phyloP scores from a whole-genome alignment of 176 grass and related monocot species.

The Neostapfia colusana region DNA sequence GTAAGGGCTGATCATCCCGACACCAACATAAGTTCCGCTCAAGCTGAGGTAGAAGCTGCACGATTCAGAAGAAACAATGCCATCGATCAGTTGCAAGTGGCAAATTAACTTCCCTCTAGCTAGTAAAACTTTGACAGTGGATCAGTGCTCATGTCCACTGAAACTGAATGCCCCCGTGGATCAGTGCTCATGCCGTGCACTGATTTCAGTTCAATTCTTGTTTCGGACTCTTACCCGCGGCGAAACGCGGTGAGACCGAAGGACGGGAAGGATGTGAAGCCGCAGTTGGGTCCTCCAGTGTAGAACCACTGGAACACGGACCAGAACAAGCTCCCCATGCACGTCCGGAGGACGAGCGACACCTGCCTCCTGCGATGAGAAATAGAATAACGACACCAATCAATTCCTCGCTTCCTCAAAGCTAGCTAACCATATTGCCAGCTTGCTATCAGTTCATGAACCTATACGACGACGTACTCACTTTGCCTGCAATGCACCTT shows the following conservation, averaged over 20 bases:
- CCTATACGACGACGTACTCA: slow-evolving; percentile 4
- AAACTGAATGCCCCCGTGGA: too few relatives aligned
- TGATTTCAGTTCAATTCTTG: slow-evolving; percentile 10
- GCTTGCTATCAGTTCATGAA: not conserved
- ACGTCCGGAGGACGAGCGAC: slow-evolving; percentile 50
- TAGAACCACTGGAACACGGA: slow-evolving; percentile 80
- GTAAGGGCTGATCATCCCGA: slow-evolving; percentile 81
- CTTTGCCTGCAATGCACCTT: slow-evolving; percentile 60
- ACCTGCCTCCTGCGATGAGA: slow-evolving; percentile 54
- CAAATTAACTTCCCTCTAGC: too few relatives aligned
- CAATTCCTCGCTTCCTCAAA: not conserved
- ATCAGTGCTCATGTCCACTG: too few relatives aligned
- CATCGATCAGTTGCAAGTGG: not conserved
- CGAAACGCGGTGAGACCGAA: slow-evolving; percentile 61
- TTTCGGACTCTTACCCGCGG: slow-evolving; percentile 35
- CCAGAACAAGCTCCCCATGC: slow-evolving; percentile 55
- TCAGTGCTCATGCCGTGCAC: slow-evolving; percentile 34
- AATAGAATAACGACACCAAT: not conserved
- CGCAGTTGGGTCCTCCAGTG: slow-evolving; percentile 55
- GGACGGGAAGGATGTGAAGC: slow-evolving; percentile 62
- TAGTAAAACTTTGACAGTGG: too few relatives aligned
- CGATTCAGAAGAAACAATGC: not conserved
- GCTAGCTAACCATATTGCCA: not conserved
- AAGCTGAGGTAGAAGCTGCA: slow-evolving; percentile 74
- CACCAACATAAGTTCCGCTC: slow-evolving; percentile 57